A percentile compares a stretch with the other conserved stretches of the same genome.
Conservation (phyloP, 257 asterid species). For the Fraxinus excelsior region DNA sequence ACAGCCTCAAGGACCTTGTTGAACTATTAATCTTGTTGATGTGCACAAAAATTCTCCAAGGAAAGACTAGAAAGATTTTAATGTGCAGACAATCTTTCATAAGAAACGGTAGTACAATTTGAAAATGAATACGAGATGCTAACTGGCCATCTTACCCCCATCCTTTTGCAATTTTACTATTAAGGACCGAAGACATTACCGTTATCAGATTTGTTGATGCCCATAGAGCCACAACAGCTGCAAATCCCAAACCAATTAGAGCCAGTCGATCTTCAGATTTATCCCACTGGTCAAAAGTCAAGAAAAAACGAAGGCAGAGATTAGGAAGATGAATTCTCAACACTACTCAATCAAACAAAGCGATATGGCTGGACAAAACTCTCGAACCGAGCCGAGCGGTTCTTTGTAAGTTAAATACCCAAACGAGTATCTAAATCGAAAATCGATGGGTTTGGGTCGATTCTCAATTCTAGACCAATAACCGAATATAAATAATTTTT, state of each 20-base stretch:
- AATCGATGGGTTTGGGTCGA: too few species aligned
- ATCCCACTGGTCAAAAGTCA: conserved; percentile 67
- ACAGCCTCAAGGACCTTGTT: neutral
- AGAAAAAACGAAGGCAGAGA: neutral
- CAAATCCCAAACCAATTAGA: conserved; percentile 84
- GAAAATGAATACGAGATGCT: too few species aligned
- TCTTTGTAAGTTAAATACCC: too few species aligned
- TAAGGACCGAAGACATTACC: conserved; percentile 43
- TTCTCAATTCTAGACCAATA: too few species aligned
- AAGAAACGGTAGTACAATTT: too few species aligned
- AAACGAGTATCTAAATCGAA: too few species aligned
- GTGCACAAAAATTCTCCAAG: neutral
- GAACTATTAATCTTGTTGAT: neutral
- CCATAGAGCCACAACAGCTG: conserved; percentile 82
- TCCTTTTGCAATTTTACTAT: neutral
- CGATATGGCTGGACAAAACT: too few species aligned
- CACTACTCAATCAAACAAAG: neutral
- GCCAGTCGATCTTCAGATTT: conserved; percentile 86
- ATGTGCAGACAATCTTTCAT: too few species aligned
- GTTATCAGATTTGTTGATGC: conserved; percentile 61
- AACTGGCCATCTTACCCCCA: too few species aligned
- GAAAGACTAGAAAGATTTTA: neutral
- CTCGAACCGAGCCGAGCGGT: too few species aligned
- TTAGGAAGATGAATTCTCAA: conserved; percentile 1
- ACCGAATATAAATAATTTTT: too few species aligned